Evolutionary conservation across 768 basidiomycete species (phyloP).

Genomic region (Boletus coccyginus): DNA sequence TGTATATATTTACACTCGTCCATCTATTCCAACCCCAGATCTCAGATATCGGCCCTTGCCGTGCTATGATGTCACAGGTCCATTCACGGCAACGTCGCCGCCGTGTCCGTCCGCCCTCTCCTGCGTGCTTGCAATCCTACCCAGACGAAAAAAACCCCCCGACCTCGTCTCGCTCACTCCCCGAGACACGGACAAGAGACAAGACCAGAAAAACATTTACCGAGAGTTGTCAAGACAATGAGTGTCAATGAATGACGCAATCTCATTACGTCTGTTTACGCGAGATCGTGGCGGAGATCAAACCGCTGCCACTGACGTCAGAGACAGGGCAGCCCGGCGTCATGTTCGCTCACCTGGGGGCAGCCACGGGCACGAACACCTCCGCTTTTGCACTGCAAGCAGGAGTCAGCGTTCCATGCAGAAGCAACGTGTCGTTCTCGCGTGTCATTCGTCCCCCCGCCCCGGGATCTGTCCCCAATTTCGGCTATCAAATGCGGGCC

Average conservation of each 20-base stretch:
- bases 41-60: constrained; percentile 32
- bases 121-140: neutral
- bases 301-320: constrained; percentile 43
- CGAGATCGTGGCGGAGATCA: constrained; percentile 60
- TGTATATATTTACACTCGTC: constrained; percentile 38
- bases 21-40: constrained; percentile 31
- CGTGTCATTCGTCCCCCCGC: constrained; percentile 12
- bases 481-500: constrained; percentile 13
- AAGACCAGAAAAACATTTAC: neutral
- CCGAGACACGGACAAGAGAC: neutral
- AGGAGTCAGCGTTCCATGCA: constrained; percentile 16
- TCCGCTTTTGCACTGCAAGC: constrained; percentile 65
- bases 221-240: constrained; percentile 34
- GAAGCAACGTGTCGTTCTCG: constrained; percentile 9
- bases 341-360: constrained; percentile 66
- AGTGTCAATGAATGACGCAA: constrained; percentile 23
- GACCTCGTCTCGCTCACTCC: neutral
- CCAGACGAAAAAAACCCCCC: neutral
- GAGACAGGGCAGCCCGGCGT: constrained; percentile 20
- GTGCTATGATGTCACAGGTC: constrained; percentile 30
- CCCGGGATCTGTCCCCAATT: constrained; percentile 7
- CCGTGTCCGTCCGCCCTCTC: neutral
- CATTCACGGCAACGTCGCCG: neutral
- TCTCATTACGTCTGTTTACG: constrained; percentile 37
- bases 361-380: constrained; percentile 82